Evolutionary conservation across 805 yeast genomes (phyloP).

Genomic region (Metschnikowia bowlesiae): DNA sequence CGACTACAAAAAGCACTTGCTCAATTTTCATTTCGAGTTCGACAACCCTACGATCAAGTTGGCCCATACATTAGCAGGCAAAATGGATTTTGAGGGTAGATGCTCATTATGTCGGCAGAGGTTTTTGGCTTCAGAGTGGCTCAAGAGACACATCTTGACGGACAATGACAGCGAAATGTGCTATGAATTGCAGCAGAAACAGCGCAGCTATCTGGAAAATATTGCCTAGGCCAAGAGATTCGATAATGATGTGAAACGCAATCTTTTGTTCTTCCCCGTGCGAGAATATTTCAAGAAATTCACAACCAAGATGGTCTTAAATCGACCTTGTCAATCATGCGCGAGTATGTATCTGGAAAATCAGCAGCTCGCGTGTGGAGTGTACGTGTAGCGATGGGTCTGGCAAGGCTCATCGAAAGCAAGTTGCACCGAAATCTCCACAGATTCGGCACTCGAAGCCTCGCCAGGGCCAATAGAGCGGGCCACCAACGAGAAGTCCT

Average conservation of each 20-base stretch:
- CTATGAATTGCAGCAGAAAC: constrained; percentile 9
- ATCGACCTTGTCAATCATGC: too few relatives aligned
- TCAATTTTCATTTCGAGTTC: constrained; percentile 39
- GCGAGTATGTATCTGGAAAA: too few relatives aligned
- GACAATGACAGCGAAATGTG: neutral
- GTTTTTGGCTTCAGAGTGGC: constrained; percentile 51
- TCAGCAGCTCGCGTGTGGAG: too few relatives aligned
- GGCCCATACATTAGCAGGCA: constrained; percentile 39
- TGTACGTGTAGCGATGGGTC: neutral
- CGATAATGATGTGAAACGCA: neutral
- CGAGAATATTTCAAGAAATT: neutral
- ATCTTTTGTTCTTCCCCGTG: neutral
- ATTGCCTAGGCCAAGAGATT: neutral
- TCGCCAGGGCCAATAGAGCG: neutral
- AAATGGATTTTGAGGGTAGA: constrained; percentile 33
- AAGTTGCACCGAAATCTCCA: neutral
- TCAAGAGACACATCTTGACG: constrained; percentile 48
- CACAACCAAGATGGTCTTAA: too few relatives aligned
- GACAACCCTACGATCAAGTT: constrained; percentile 39
- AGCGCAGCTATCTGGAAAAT: constrained; percentile 1
- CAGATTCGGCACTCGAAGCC: neutral
- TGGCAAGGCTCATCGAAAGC: neutral
- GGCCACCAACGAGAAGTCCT: neutral
- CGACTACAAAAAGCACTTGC: constrained; percentile 42
- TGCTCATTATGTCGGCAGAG: constrained; percentile 47